Evolutionary conservation across 371 early-diverging fungal species (phyloP).

Genomic region (Rhizopus sp.): DNA sequence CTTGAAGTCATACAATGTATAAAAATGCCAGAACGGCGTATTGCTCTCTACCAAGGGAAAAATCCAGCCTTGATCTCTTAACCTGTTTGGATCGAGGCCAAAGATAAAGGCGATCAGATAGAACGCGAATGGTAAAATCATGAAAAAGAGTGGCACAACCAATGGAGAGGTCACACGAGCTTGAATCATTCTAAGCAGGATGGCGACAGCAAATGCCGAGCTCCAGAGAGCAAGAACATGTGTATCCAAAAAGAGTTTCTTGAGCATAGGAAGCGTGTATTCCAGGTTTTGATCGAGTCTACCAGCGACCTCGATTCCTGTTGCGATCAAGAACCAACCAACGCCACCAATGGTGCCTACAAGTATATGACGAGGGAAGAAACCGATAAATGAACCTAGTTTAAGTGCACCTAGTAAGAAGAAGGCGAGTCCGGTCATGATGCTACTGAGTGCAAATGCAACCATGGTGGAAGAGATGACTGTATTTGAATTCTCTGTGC

Average conservation of each 20-base stretch:
- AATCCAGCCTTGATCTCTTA: constrained; percentile 85
- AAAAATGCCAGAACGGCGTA: constrained; percentile 87
- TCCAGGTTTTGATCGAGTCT: constrained; percentile 56
- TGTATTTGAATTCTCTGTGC: constrained; percentile 57
- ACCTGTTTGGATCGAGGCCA: constrained; percentile 62
- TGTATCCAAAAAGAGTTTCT: constrained; percentile 54
- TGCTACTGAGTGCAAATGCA: constrained; percentile 80
- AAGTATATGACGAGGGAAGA: constrained; percentile 95
- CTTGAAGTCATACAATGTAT: constrained; percentile 74
- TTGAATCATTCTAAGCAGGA: constrained; percentile 62
- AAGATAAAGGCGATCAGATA: constrained; percentile 64
- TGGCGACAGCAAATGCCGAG: constrained; percentile 69
- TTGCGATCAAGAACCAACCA: constrained; percentile 91
- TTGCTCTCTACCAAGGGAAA: constrained; percentile 74
- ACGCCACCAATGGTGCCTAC: constrained; percentile 97
- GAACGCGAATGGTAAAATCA: constrained; percentile 78
- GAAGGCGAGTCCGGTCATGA: constrained; percentile 90
- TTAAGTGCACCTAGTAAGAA: constrained; percentile 83
- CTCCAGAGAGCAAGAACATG: constrained; percentile 80
- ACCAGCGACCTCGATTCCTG: constrained; percentile 90
- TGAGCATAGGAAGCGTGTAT: constrained; percentile 57
- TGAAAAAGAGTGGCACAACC: constrained; percentile 86
- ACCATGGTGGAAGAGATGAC: constrained; percentile 90
- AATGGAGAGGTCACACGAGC: constrained; percentile 59
- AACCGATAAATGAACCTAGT: constrained; percentile 80